Base-by-base conservation (phyloP, 805 yeast species). In the Barnettozyma wickerhamii region DNA sequence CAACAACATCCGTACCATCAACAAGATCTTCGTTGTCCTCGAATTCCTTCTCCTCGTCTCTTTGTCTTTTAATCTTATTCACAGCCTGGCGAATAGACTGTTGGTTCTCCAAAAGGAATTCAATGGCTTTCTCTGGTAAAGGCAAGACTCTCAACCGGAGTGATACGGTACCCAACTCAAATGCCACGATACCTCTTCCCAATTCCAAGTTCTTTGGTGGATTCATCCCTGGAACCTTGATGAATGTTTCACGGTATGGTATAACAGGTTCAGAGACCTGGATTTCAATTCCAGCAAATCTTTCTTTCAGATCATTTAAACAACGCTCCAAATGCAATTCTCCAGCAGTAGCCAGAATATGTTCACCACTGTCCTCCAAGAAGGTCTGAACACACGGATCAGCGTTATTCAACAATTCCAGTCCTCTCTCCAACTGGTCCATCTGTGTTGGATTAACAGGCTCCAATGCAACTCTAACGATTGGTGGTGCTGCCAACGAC, bases 281-380 rank as follows among this genome's bases (percentile, higher is more conserved):
- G 10, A 93, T 80, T 37, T 88, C 96, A 51, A 89, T 77, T 10
- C 90, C 89, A 1, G 98, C 97, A 72, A 89, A 93, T 51, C 98
- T 71, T 53, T 87, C 96, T 40, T 75, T 79, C 55, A 93, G 66
- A 64, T 93, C 99, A 55, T 88, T 89, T 50, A 93, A 62, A 62
- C 99, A 93, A 56, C 99, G 75, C 56, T 93, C 99, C 31, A 93
- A 69, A 67, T 93, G 99, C 47, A 93, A 69, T 62, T 93, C 99
- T 37, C 99, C 99, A 9, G 99, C 96, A 9, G 95, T 90, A 33
- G 95, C 87, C 51, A 93, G 68, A 49, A 93, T 89, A 51, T 86
- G 85, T 62, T 93, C 99, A 42, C 99, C 99, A 7, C 81, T 79
- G 43, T 87, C 96, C 53, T 86, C 90, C 32, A 88, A 70, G 53